phyloP scores from a whole-genome alignment of 2,329 filamentous ascomycete genomes.

The Aureobasidium melanogenum region DNA sequence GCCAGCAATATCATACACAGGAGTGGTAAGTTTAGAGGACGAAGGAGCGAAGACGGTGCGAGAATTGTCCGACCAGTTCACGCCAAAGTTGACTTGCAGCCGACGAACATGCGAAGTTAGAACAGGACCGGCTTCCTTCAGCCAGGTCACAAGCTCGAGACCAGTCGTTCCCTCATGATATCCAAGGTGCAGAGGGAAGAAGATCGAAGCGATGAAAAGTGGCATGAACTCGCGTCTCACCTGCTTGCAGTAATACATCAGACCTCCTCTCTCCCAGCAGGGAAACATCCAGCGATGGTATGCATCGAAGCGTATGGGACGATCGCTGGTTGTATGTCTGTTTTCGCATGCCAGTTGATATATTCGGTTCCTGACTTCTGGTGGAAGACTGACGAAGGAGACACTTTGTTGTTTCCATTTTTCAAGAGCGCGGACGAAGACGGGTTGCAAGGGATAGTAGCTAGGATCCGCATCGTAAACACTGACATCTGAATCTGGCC shows the following conservation, averaged over 20 bases:
- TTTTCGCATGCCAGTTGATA: neutral
- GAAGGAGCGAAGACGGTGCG: neutral
- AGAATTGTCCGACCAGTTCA: neutral
- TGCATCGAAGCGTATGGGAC: neutral
- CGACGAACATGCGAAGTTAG: neutral
- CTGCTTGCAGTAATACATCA: neutral
- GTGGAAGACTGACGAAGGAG: neutral
- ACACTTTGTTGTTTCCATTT: neutral
- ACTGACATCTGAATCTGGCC: neutral
- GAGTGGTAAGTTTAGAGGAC: neutral
- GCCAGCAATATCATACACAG: neutral
- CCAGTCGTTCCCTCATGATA: neutral
- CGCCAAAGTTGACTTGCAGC: neutral
- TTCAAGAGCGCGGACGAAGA: neutral
- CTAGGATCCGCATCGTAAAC: neutral
- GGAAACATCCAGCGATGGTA: neutral
- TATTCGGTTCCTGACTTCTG: neutral
- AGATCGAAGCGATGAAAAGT: neutral
- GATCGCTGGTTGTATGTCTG: neutral
- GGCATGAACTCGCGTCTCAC: neutral
- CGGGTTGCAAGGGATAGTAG: neutral
- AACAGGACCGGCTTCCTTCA: neutral
- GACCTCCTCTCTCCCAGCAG: neutral
- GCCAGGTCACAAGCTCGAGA: neutral
- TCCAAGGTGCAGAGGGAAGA: neutral